Evolutionary conservation across 1,139 yeast genomes (phyloP), one percentile per base, ranked within the genome.

Genomic region (Zygosaccharomyces sapae): DNA sequence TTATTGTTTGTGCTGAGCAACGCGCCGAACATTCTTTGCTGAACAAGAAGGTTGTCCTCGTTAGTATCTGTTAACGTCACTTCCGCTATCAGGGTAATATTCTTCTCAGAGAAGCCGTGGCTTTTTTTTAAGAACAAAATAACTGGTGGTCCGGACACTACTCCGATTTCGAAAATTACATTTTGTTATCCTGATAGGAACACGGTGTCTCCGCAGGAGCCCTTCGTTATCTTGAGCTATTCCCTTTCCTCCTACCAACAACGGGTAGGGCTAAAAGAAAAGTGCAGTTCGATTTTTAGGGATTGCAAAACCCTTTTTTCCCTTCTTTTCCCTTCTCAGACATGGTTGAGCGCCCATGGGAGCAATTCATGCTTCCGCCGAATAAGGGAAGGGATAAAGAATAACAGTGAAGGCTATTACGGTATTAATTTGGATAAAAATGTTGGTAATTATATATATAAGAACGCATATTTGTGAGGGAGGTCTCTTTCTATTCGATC

Each of bases 271-370:
- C n/a, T n/a, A 36, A 36, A 24, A 24, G 20, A 19, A 19, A 37
- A 16, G 40, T 4, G 30, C 8, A 8, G 18, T 37, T 37, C 40
- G 40, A 37, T 37, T 37, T 37, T 20, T 37, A 37, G 18, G 40
- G 40, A 31, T 24, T 10, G 30, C 30, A 5, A 5, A 5, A 27
- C 30, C 30, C 30, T 27, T 27, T 27, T 27, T 27, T 27, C 9
- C 10, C 30, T 12, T 12, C 10, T 8, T 8, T 12, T 27, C n/a
- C 10, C 10, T 8, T 12, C 27, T 24, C 8, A 24, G 27, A 27
- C 30, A 12, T 12, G 9, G n/a, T 9, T 8, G n/a, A n/a, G n/a
- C n/a, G n/a, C n/a, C n/a, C 8, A 27, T 10, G 30, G 30, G 10
- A 27, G 30, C 30, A 27, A 27, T 27, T 27, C 10, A 27, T 27